Evolutionary conservation across 1,139 yeast species (phyloP), one percentile per base, ranked within the genome.

Genomic region (Ashbya aceris): DNA sequence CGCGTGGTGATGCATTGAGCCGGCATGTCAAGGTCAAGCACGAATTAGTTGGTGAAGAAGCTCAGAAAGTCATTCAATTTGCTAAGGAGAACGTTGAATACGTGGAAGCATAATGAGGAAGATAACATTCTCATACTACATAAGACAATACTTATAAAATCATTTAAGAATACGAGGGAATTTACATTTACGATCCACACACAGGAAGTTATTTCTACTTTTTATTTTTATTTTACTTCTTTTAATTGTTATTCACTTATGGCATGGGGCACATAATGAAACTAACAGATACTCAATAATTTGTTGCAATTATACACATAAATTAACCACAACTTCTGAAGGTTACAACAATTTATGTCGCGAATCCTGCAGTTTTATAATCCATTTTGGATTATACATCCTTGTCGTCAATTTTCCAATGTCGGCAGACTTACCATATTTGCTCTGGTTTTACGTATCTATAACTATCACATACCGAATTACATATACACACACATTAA

Each of bases 1-100:
- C 95, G 40, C 76, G 98, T 50, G 84, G 87, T 62, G 98, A 91
- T 64, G 96, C 98, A 2, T 72, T 91, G 50, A 87, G 95, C 14
- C 78, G 96, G 58, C 98, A 91, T 62, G 80, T 86, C 39, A 73
- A 95, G 48, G 91, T 86, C 28, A 89, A 91, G 66, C 97, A 89
- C 64, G 77, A 78, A 45, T 70, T 83, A 29, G 72, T 76, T 5
- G 80, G 83, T 28, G 74, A 74, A 50, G 83, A 79, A 54, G 86
- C 85, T 26, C 76, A 76, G 45, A 76, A 77, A 42, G 76, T 83
- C 37, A 79, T 83, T 51, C 79, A 79, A 54, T 77, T 72, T 52
- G 93, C 93, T 10, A 83, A 82, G 61, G 83, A 76, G 51, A 76
- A 83, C 58, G 86, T 82, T 41, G 91, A 82, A 61, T 82, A 71